These are phyloP conservation scores for Torulaspora maleeae DNA, from an alignment of 805 yeast species.

Conservation along the genomic window DNA sequence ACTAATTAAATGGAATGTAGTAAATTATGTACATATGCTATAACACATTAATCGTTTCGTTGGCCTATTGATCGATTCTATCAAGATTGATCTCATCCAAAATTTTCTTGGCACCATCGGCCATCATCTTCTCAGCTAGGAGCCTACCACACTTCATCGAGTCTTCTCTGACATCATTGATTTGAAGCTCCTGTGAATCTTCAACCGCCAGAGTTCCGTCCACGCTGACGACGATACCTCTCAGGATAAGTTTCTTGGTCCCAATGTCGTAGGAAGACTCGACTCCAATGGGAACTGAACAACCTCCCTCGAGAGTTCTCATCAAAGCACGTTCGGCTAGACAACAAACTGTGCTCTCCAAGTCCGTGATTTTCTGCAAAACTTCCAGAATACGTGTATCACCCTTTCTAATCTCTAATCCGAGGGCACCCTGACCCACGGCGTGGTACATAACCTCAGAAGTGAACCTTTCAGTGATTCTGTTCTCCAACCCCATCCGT, in stretches of 20 bases:
- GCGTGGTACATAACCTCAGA: constrained; percentile 87
- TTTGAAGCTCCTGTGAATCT: constrained; percentile 37
- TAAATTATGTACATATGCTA: constrained; percentile 6
- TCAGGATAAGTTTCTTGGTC: constrained; percentile 46
- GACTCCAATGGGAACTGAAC: constrained; percentile 96
- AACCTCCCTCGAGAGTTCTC: constrained; percentile 92
- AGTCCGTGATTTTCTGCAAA: constrained; percentile 61
- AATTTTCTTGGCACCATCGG: constrained; percentile 77
- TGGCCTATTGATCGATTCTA: constrained; percentile 41
- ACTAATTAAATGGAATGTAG: not conserved
- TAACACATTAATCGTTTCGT: constrained; percentile 5
- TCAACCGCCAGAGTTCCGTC: constrained; percentile 74
- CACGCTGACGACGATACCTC: constrained; percentile 75
- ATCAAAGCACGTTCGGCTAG: constrained; percentile 82
- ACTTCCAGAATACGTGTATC: constrained; percentile 58
- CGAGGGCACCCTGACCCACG: constrained; percentile 98
- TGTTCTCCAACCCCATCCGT: constrained; percentile 62
- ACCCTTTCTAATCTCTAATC: constrained; percentile 75
- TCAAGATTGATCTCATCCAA: constrained; percentile 74
- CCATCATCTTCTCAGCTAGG: constrained; percentile 63
- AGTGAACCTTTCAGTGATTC: constrained; percentile 70
- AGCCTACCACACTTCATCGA: constrained; percentile 65
- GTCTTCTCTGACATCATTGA: constrained; percentile 47
- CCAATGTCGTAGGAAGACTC: constrained; percentile 49
- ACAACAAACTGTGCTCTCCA: constrained; percentile 66